Evolutionary conservation across 345 rosid genomes (phyloP), one percentile per base, ranked within the genome.

Genomic region (Citrus sp.): DNA sequence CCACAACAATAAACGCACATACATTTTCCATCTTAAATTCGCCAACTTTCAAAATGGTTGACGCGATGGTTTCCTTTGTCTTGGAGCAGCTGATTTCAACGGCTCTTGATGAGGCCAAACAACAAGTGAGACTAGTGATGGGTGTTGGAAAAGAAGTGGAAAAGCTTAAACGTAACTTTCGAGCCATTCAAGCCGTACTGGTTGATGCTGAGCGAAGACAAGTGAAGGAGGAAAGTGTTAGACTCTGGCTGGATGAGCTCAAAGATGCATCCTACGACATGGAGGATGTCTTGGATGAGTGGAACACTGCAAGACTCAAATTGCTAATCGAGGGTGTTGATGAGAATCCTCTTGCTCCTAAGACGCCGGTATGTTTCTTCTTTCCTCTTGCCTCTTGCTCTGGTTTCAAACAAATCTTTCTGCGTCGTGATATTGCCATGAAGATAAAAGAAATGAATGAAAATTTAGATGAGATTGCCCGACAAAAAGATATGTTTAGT

Each of bases 271-370:
- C 75, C 42, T 55, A 54, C 28, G 46, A 73, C 76, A 70, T 28
- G 37, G 74, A 70, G 19, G 74, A 70, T 49, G 66, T 58, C 30
- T 58, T 73, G 49, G 76, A 73, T 73, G 76, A 73, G 32, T 73
- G 76, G 76, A 35, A 6, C 51, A 73, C 76, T 2, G 66, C 66
- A 34, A 73, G 40, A 25, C 40, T 62, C 6, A 75, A 75, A 30
- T 5, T 75, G 60, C 70, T 28, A 28, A 42, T 38, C 8, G 21
- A 75, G 60, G 78, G 59, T 21, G 75, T 55, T 12, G 8, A 58
- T 60, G 21, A 10, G 6, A 8, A 5, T 22, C 5, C 21, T 24
- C 2, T 7, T 37, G 24, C 67, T 51, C 21, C 21, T 51, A 16
- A 7, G 2, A 72, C 12, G 51, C 35, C n/a, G 65, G 75, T 72